Conservation (phyloP, 106 monocot species). For the Ottelia alismoides region DNA sequence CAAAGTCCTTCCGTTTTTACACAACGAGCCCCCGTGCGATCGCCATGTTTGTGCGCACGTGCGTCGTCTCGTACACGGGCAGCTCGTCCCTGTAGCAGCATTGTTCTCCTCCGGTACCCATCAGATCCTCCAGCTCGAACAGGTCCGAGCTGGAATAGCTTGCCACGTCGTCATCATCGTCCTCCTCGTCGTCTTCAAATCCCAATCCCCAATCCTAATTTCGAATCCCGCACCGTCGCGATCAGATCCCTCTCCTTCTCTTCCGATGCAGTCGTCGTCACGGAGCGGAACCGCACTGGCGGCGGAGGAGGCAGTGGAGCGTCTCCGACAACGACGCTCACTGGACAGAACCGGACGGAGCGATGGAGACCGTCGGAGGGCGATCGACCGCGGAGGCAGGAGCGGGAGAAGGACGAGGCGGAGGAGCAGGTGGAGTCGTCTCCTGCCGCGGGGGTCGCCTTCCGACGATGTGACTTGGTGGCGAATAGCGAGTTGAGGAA, state of each 20-base stretch:
- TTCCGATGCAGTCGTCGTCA: slow-evolving; percentile 1
- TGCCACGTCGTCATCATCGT: slow-evolving; percentile 27
- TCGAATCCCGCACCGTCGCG: too few species aligned
- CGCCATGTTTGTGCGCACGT: slow-evolving; percentile 16
- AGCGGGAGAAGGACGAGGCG: slow-evolving; percentile 43
- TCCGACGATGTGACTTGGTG: slow-evolving; percentile 17
- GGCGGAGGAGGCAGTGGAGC: not conserved
- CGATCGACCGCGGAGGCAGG: slow-evolving; percentile 37
- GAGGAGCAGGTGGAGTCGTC: slow-evolving; percentile 26
- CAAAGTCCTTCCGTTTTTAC: too few species aligned
- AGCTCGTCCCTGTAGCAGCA: slow-evolving; percentile 29
- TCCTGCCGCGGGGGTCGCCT: too few species aligned
- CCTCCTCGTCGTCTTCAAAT: slow-evolving; percentile 10
- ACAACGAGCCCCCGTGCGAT: slow-evolving; percentile 15
- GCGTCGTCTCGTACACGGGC: slow-evolving; percentile 43
- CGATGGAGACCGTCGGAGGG: slow-evolving; percentile 18
- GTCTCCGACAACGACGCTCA: too few species aligned
- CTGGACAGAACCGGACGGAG: too few species aligned
- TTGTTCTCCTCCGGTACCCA: slow-evolving; percentile 13
- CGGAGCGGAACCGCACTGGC: not conserved
- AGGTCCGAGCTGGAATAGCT: slow-evolving; percentile 61
- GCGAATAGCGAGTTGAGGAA: slow-evolving; percentile 41
- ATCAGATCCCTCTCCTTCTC: not conserved
- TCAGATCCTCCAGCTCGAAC: slow-evolving; percentile 51
- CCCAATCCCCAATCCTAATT: not conserved